phyloP scores from a whole-genome alignment of 768 basidiomycete genomes.

The Termitomyces sp. region DNA sequence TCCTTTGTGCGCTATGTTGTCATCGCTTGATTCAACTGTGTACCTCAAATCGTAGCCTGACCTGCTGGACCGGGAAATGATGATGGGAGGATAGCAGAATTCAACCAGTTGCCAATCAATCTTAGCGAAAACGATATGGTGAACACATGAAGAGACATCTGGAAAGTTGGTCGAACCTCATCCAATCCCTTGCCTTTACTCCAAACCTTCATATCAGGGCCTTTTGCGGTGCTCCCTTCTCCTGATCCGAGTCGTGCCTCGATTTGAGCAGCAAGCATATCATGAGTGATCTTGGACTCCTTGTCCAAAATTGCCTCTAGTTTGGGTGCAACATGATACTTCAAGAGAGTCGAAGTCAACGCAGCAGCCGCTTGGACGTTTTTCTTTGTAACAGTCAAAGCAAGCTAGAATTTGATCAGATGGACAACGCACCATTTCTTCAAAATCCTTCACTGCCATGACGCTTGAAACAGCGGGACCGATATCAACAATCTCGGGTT shows the following conservation, averaged over 20 bases:
- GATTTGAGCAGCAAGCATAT: slow-evolving; percentile 77
- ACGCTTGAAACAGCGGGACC: slow-evolving; percentile 67
- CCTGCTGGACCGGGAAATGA: slow-evolving; percentile 85
- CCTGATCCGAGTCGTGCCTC: slow-evolving; percentile 86
- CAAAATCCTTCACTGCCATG: slow-evolving; percentile 86
- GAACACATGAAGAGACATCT: background rate
- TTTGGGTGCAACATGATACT: slow-evolving; percentile 81
- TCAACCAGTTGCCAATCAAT: slow-evolving; percentile 89
- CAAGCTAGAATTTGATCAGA: background rate
- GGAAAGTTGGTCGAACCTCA: slow-evolving; percentile 48
- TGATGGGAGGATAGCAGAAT: slow-evolving; percentile 92
- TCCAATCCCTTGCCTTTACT: slow-evolving; percentile 66
- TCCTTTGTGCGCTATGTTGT: slow-evolving; percentile 81
- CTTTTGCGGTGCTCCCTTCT: slow-evolving; percentile 69
- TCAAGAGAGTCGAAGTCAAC: slow-evolving; percentile 81
- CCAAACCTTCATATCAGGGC: slow-evolving; percentile 94
- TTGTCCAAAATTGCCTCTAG: slow-evolving; percentile 89
- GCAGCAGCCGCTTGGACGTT: slow-evolving; percentile 65
- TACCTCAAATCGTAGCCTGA: slow-evolving; percentile 86
- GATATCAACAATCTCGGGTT: slow-evolving; percentile 79
- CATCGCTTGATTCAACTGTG: slow-evolving; percentile 79
- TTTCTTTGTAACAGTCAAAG: slow-evolving; percentile 49
- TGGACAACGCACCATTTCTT: slow-evolving; percentile 71
- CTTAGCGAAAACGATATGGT: slow-evolving; percentile 30
- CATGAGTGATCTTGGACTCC: slow-evolving; percentile 88